Conservation (phyloP, 805 yeast species). For the Candida yuanshanica region DNA sequence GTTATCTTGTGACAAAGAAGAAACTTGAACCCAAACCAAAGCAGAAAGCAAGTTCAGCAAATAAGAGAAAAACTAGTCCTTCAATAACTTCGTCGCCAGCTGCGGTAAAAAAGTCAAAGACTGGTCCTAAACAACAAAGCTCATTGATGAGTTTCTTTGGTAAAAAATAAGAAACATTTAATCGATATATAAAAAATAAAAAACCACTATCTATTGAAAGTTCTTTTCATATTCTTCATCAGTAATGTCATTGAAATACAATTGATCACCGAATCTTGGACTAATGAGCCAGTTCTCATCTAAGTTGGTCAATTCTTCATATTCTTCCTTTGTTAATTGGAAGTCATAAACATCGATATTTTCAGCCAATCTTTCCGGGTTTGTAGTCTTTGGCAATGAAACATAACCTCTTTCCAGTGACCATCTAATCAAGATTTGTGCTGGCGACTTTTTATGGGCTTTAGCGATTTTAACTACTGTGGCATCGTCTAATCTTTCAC, state of each 20-base stretch:
- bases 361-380: not conserved
- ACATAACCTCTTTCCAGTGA: not conserved
- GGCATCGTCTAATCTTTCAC: no score
- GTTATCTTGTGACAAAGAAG: constrained; percentile 37
- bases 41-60: constrained; percentile 15
- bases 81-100: constrained; percentile 1
- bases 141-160: constrained; percentile 45
- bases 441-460: not conserved
- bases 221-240: constrained; percentile 5
- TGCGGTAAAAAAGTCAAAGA: constrained; percentile 20
- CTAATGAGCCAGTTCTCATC: not conserved
- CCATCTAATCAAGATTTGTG: not conserved
- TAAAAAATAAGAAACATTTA: constrained; percentile 22
- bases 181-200: not conserved
- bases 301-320: not conserved
- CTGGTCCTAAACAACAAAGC: constrained; percentile 32
- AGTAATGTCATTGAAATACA: constrained; percentile 5
- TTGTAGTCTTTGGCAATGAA: not conserved
- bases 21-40: constrained; percentile 16
- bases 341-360: constrained; percentile 1
- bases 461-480: no score
- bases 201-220: not conserved
- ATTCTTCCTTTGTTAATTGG: constrained; percentile 2
- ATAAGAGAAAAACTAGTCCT: constrained; percentile 8
- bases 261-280: not conserved